These are phyloP conservation scores for Beauveria rudraprayagi DNA, from an alignment of 2,329 filamentous ascomycete genomes.

Conservation along the genomic window DNA sequence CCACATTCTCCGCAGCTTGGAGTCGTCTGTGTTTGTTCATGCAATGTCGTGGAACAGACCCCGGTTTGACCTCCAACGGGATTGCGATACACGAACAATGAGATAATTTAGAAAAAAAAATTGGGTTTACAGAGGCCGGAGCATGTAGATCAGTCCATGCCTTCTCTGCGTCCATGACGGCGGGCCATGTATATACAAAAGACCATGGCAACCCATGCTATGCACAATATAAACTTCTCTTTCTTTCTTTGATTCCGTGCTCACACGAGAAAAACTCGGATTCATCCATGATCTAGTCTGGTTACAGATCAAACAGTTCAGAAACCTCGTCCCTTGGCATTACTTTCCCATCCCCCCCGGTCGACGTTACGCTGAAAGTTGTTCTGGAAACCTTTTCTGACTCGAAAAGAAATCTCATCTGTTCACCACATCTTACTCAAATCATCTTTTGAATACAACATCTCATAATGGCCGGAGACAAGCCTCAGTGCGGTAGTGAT, in stretches of 20 bases:
- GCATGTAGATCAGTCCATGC: background rate
- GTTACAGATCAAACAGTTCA: background rate
- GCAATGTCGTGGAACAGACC: background rate
- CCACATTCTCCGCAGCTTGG: background rate
- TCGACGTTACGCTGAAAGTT: background rate
- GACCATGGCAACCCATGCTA: background rate
- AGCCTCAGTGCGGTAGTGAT: slow-evolving; percentile 23
- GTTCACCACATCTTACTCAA: background rate
- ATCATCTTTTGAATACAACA: background rate
- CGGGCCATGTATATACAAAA: background rate
- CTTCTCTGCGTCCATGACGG: too few relatives aligned
- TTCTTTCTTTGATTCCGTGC: background rate
- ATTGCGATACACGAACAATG: background rate
- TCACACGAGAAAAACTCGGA: background rate
- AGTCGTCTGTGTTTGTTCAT: background rate
- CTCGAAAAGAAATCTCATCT: background rate
- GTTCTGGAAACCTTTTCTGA: background rate
- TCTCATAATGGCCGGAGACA: slow-evolving; percentile 10
- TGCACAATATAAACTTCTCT: background rate
- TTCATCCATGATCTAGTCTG: background rate
- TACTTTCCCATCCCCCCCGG: background rate
- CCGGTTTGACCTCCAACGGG: background rate
- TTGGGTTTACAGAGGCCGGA: background rate
- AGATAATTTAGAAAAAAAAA: background rate
- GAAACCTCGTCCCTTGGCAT: background rate